phyloP scores from a whole-genome alignment of 495 filamentous ascomycete genomes.

The Penicillium goetzii region DNA sequence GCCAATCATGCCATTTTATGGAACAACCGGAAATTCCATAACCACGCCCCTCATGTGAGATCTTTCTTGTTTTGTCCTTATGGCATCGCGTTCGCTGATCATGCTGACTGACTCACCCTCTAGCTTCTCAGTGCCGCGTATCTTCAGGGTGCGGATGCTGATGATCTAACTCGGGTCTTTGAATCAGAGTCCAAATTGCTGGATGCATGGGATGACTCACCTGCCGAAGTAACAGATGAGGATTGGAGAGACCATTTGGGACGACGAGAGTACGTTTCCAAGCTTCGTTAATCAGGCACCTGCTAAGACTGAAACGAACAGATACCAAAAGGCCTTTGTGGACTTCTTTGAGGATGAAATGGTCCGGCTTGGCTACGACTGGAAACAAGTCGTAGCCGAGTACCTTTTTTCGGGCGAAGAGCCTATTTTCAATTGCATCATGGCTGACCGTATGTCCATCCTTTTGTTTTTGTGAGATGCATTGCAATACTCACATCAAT shows the following conservation, averaged over 20 bases:
- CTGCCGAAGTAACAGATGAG: conserved; percentile 74
- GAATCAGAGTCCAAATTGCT: conserved; percentile 70
- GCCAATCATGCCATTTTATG: conserved; percentile 84
- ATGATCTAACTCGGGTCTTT: conserved; percentile 77
- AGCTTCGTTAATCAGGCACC: background rate
- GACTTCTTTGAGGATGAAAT: conserved; percentile 92
- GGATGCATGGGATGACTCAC: conserved; percentile 84
- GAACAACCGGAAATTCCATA: conserved; percentile 76
- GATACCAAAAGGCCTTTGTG: conserved; percentile 86
- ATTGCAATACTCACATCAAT: conserved; percentile 17
- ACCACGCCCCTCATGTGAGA: conserved; percentile 81
- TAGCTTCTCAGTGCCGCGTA: conserved; percentile 80
- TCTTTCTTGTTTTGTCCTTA: background rate
- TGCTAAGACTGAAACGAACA: conserved; percentile 26
- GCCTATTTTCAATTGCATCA: conserved; percentile 77
- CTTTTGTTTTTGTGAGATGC: background rate
- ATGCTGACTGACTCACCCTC: conserved; percentile 21
- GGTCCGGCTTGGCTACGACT: conserved; percentile 76
- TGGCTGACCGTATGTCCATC: conserved; percentile 68
- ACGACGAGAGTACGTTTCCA: conserved; percentile 55
- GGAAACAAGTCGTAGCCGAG: conserved; percentile 74
- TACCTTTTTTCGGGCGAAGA: conserved; percentile 76
- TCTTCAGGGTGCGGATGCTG: conserved; percentile 72
- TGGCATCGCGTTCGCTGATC: background rate
- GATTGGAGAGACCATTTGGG: conserved; percentile 90